Base-by-base conservation (phyloP, 768 basidiomycete genomes). In the Termitomyces eurrhizus region DNA sequence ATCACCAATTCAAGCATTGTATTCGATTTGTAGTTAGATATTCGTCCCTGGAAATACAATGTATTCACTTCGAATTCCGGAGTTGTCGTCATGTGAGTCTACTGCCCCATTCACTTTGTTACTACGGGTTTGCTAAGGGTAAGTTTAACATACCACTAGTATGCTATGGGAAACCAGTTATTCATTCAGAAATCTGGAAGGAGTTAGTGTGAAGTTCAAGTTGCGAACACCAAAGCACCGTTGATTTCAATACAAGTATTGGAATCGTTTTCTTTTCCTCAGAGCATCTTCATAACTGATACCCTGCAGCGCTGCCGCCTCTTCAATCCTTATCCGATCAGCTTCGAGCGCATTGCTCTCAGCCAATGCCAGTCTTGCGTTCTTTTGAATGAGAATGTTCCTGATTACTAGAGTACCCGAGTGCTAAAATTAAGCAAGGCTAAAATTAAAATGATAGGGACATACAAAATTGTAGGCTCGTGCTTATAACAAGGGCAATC, bases 281-380 rank as follows among this genome's bases (percentile, higher is more conserved):
- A 85, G 68, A 6, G 84, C 86, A 61, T 86, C 78, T 37, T 84
- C 81, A 61, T 84, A 79, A 9, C 78, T 79, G 39, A 87, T 77
- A 1, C 82, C 82, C 65, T 86, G 84, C 49, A 86, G 66, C 60
- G 72, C 72, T 4, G 84, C 85, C 1, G 83, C 84, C 56, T 83
- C 82, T 62, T 81, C 80, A 49, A 86, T 77, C 54, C 84, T 77
- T 44, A 74, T 70, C 41, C 76, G 74, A 60, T 80, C 69, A 13
- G 71, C 78, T 52, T 76, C 68, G 65, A 81, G 69, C 18, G 74
- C 72, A 1, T 68, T 65, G 42, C 84, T 83, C 41, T 79, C 78
- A 32, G 61, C 74, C n/a, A 9, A 9, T 51, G 81, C 83, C 48
- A 86, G 74, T 26, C 69, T 68, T 62, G 72, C 74, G 67, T 87